A percentile compares a stretch with the other conserved stretches of the same genome.
phyloP scores from a whole-genome alignment of 805 yeast genomes.

The Candida odintsovae region DNA sequence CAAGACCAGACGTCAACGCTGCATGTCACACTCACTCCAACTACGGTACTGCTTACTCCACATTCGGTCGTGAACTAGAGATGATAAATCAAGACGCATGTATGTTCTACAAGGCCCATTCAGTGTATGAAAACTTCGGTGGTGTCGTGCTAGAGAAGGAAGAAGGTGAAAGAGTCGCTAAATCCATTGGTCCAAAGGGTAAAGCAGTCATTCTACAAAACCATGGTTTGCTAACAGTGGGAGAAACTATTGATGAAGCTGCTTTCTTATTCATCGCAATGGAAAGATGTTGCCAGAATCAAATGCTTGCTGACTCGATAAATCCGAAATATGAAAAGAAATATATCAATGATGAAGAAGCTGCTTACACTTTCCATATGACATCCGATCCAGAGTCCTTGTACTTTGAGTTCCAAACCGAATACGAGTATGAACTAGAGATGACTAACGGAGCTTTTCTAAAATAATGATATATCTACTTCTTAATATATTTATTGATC shows the following conservation, averaged over 20 bases:
- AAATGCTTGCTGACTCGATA: slow-evolving; percentile 54
- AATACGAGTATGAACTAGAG: slow-evolving; percentile 44
- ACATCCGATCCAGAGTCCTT: slow-evolving; percentile 61
- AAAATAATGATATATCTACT: slow-evolving; percentile 2
- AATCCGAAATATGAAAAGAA: slow-evolving; percentile 31
- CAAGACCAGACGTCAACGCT: slow-evolving; percentile 65
- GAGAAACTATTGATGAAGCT: slow-evolving; percentile 68
- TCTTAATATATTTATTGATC: no score
- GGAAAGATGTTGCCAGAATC: slow-evolving; percentile 64
- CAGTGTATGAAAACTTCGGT: slow-evolving; percentile 65
- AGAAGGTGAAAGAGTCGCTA: slow-evolving; percentile 59
- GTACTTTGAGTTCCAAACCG: slow-evolving; percentile 72
- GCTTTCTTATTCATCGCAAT: slow-evolving; percentile 57
- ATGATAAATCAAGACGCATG: slow-evolving; percentile 81
- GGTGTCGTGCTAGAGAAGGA: slow-evolving; percentile 68
- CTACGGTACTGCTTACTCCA: slow-evolving; percentile 59
- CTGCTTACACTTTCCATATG: slow-evolving; percentile 57
- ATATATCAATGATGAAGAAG: slow-evolving; percentile 54
- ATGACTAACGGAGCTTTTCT: slow-evolving; percentile 24
- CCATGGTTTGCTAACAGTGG: slow-evolving; percentile 71
- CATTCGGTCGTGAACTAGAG: slow-evolving; percentile 62
- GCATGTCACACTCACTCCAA: slow-evolving; percentile 69
- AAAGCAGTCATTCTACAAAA: slow-evolving; percentile 59
- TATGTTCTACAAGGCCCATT: slow-evolving; percentile 56
- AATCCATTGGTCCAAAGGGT: slow-evolving; percentile 44